Base-by-base conservation (phyloP, 2,329 filamentous ascomycete species). In the Eurotiales sp. region DNA sequence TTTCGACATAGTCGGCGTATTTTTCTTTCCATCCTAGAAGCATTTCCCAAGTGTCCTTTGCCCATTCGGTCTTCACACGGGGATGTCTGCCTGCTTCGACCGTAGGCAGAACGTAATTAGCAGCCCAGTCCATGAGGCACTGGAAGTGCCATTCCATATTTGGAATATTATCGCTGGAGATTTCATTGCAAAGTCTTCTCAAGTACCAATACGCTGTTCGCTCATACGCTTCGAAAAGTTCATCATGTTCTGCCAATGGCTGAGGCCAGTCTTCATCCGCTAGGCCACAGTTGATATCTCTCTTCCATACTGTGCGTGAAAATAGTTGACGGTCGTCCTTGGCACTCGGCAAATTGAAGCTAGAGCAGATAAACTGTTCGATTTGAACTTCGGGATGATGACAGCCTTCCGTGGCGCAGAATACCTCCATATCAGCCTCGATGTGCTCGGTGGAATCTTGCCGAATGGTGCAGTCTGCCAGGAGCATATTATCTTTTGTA, bases 191-290 rank as follows among this genome's bases (percentile, higher is more conserved):
- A 8, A 50, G 48, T n/a, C 46, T 44, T 7, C 45, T 55, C 21
- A 58, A 15, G 37, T 58, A 59, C 23, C 45, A 56, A 17, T 34
- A 46, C 3, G 54, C 27, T 11, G 50, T 41, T 7, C 56, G 45
- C 23, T n/a, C n/a, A 19, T 17, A 19, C 40, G 14, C 8, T 19
- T 43, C 40, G 40, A 15, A 43, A 3, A 43, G 21, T n/a, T 21
- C 40, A n/a, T n/a, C 15, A 17, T 43, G 12, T 43, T 3, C 21
- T 11, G 3, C 17, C 25, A 29, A 12, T 3, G 10, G 42, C 22
- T 10, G 10, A 7, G 11, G 8, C 22, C 12, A 14, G 23, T 11
- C 22, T 17, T 27, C 25, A 3, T 15, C 8, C 8, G n/a, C 42
- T 5, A 29, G 11, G 11, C 29, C 42, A 12, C 14, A 29, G 8